Evolutionary conservation across 2,329 filamentous ascomycete species (phyloP).

Genomic region (Claviceps sp.): DNA sequence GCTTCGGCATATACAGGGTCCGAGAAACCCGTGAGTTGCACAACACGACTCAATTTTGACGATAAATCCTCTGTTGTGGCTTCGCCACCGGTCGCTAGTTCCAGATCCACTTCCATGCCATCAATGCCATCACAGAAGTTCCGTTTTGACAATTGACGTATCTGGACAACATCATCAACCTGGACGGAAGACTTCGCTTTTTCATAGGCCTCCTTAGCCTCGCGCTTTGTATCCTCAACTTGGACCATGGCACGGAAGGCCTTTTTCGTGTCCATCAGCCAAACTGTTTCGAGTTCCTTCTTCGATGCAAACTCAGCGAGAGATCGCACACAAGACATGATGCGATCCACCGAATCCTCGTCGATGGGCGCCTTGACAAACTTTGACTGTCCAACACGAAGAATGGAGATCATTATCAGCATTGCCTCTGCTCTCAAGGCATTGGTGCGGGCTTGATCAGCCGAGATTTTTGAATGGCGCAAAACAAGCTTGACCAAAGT

Average conservation of each 20-base stretch:
- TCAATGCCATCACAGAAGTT: constrained; percentile 69
- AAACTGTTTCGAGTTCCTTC: constrained; percentile 83
- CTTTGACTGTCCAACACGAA: constrained; percentile 95
- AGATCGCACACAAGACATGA: constrained; percentile 93
- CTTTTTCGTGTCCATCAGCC: constrained; percentile 86
- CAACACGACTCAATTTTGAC: constrained; percentile 89
- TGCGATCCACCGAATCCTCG: constrained; percentile 93
- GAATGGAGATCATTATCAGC: constrained; percentile 98
- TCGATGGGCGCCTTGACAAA: constrained; percentile 97
- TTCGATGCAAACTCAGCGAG: constrained; percentile 80
- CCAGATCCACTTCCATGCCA: constrained; percentile 78
- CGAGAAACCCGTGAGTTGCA: constrained; percentile 95
- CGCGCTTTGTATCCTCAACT: constrained; percentile 93
- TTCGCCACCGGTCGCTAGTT: constrained; percentile 88
- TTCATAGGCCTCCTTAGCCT: constrained; percentile 83
- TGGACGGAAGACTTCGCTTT: constrained; percentile 90
- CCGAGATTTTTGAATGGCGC: constrained; percentile 87
- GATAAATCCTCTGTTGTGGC: constrained; percentile 69
- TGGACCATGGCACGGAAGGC: constrained; percentile 97
- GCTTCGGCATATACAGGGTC: constrained; percentile 98
- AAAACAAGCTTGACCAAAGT: constrained; percentile 96
- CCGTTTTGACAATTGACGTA: constrained; percentile 88
- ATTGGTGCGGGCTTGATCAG: constrained; percentile 77
- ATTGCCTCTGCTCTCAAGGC: constrained; percentile 92
- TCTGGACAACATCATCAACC: constrained; percentile 87